Conservation (phyloP, 768 basidiomycete species). For the Thelephora ganbajun region DNA sequence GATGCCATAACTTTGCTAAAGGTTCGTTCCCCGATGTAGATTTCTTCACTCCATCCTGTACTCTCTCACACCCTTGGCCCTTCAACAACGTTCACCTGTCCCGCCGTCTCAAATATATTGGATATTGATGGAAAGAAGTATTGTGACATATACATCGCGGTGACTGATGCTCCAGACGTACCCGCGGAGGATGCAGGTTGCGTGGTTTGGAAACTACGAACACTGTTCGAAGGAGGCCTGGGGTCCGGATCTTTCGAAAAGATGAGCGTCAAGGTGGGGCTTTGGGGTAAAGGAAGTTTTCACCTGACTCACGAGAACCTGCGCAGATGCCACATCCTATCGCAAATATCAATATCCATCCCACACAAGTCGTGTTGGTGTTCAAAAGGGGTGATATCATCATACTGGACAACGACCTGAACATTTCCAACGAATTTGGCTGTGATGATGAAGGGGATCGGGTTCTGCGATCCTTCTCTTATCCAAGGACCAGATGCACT, state of each 20-base stretch:
- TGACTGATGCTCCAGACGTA: constrained; percentile 34
- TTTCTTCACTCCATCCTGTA: constrained; percentile 48
- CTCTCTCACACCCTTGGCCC: constrained; percentile 59
- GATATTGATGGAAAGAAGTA: constrained; percentile 18
- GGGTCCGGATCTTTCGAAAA: constrained; percentile 9
- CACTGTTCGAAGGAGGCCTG: constrained; percentile 21
- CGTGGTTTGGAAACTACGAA: constrained; percentile 50
- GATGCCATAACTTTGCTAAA: neutral
- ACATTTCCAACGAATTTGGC: no score
- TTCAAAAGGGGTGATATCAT: no score
- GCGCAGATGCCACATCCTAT: constrained; percentile 31
- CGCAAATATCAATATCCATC: constrained; percentile 18
- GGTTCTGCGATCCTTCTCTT: no score
- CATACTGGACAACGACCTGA: no score
- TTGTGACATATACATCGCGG: constrained; percentile 42
- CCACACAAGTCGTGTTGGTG: no score
- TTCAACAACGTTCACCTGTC: constrained; percentile 44
- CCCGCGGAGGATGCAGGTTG: constrained; percentile 26
- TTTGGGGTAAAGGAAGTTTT: constrained; percentile 25
- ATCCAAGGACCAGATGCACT: no score
- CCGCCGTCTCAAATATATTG: constrained; percentile 32
- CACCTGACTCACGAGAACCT: constrained; percentile 27
- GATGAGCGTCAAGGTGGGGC: constrained; percentile 17
- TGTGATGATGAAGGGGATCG: no score
- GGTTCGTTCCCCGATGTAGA: constrained; percentile 20